These are phyloP conservation scores for Microcyclosporella mali DNA, from an alignment of 2,329 filamentous ascomycete genomes.

Conservation along the genomic window DNA sequence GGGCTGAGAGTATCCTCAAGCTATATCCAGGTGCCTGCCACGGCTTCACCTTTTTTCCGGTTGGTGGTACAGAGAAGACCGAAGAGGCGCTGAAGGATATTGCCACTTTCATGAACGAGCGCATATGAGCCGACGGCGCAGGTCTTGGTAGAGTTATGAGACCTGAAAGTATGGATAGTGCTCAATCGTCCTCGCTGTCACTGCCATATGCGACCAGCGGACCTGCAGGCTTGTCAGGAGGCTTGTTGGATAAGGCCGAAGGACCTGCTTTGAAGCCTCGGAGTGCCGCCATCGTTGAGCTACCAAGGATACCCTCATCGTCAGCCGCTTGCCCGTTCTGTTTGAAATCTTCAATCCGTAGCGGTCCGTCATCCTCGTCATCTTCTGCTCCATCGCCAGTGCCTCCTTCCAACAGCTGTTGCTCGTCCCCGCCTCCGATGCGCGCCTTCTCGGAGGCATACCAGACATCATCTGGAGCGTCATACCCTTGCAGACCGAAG, in stretches of 20 bases:
- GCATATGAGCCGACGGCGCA: background rate
- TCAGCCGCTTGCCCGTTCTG: constrained; percentile 30
- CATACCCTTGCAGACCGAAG: constrained; percentile 85
- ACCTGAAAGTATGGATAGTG: background rate
- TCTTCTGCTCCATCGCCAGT: constrained; percentile 45
- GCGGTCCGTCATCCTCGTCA: constrained; percentile 22
- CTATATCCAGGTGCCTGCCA: constrained; percentile 43
- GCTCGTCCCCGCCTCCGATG: constrained; percentile 56
- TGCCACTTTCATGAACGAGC: constrained; percentile 33
- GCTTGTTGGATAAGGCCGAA: constrained; percentile 40
- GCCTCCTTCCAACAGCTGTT: constrained; percentile 47
- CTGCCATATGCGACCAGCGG: constrained; percentile 85
- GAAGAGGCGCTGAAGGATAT: constrained; percentile 37
- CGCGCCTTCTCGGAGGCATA: constrained; percentile 71
- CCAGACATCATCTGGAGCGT: constrained; percentile 90
- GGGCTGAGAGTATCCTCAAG: constrained; percentile 43
- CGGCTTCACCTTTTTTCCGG: constrained; percentile 44
- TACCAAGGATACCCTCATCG: constrained; percentile 67
- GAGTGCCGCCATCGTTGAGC: constrained; percentile 73
- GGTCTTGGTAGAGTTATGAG: background rate
- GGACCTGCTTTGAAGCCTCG: constrained; percentile 47
- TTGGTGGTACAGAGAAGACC: constrained; percentile 30
- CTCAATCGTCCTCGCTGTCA: constrained; percentile 66
- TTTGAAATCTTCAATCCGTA: constrained; percentile 42
- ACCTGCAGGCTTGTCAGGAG: constrained; percentile 53